Percentiles rank a stretch among this genome's conserved stretches.
Conservation (phyloP, 352 stramenopile species). For the Globisporangium lucens region DNA sequence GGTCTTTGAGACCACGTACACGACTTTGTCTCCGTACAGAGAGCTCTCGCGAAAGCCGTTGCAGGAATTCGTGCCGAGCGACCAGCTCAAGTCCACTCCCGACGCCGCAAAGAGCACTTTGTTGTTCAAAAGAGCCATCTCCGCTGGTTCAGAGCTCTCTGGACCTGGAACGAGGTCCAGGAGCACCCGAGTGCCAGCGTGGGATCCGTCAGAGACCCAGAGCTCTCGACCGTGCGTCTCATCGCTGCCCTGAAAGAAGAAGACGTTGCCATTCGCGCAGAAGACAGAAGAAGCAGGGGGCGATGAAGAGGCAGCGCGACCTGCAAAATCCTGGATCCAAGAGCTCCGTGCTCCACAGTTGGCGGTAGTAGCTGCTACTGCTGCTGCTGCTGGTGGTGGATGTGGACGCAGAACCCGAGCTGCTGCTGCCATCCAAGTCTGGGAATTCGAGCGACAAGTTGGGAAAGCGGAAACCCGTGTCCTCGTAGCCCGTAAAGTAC, state of each 20-base stretch:
- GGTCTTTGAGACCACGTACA: slow-evolving; percentile 54
- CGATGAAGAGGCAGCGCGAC: neutral
- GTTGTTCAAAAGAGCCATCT: slow-evolving; percentile 41
- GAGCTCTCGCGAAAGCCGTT: slow-evolving; percentile 40
- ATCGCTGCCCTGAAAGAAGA: slow-evolving; percentile 56
- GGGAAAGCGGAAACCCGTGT: slow-evolving; percentile 42
- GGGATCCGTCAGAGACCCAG: slow-evolving; percentile 54
- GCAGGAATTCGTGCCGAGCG: slow-evolving; percentile 30
- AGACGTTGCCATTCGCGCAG: slow-evolving; percentile 14
- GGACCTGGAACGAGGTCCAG: slow-evolving; percentile 58
- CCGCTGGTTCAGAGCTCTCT: slow-evolving; percentile 28
- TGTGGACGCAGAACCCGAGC: neutral
- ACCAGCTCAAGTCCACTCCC: slow-evolving; percentile 61
- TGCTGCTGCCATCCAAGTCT: neutral
- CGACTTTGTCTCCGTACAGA: slow-evolving; percentile 27
- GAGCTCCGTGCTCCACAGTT: slow-evolving; percentile 31
- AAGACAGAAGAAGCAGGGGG: slow-evolving; percentile 16
- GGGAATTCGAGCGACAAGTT: slow-evolving; percentile 26
- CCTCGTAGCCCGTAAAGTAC: slow-evolving; percentile 31
- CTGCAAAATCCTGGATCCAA: slow-evolving; percentile 18
- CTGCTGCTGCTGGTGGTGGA: neutral
- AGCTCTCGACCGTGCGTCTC: slow-evolving; percentile 50
- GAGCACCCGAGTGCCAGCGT: slow-evolving; percentile 40
- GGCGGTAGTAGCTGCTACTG: slow-evolving; percentile 11
- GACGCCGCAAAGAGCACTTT: slow-evolving; percentile 66